These are phyloP conservation scores for Fusarium staphyleae DNA, from an alignment of 2,329 filamentous ascomycete genomes.

Conservation along the genomic window DNA sequence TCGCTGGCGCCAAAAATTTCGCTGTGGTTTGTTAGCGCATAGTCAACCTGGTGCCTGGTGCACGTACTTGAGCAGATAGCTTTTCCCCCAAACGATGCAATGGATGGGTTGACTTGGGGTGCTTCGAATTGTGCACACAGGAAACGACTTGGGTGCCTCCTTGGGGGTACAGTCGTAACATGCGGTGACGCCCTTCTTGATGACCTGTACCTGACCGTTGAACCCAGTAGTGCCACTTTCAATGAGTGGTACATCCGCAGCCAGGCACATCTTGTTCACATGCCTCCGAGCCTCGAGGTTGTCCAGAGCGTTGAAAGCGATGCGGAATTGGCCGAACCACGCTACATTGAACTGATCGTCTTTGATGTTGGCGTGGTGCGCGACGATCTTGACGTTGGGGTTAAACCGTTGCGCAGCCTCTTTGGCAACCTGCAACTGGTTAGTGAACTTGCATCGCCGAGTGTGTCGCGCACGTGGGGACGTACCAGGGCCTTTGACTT, in stretches of 20 bases:
- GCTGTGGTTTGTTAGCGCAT: slow-evolving; percentile 29
- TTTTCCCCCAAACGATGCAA: slow-evolving; percentile 99
- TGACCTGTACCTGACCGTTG: slow-evolving; percentile 96
- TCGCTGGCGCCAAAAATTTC: slow-evolving; percentile 94
- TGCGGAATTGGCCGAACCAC: slow-evolving; percentile 83
- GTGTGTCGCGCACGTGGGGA: slow-evolving; percentile 25
- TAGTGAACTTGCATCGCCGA: slow-evolving; percentile 23
- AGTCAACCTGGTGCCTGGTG: neutral
- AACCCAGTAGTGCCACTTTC: slow-evolving; percentile 98
- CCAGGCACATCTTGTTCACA: slow-evolving; percentile 97
- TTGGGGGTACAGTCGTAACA: slow-evolving; percentile 97
- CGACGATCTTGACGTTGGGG: slow-evolving; percentile 82
- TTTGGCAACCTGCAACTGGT: slow-evolving; percentile 75
- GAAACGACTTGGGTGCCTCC: slow-evolving; percentile 88
- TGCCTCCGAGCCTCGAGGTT: slow-evolving; percentile 93
- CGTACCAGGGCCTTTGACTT: slow-evolving; percentile 91
- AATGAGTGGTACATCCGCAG: slow-evolving; percentile 86
- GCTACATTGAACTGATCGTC: slow-evolving; percentile 83
- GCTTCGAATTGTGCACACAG: slow-evolving; percentile 95
- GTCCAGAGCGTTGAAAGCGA: slow-evolving; percentile 97
- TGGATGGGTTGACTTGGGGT: slow-evolving; percentile 97
- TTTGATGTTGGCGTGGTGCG: slow-evolving; percentile 95
- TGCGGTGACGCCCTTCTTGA: slow-evolving; percentile 88
- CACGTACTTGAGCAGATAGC: slow-evolving; percentile 81
- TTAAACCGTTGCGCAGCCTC: slow-evolving; percentile 92